Percentiles rank a stretch among this genome's conserved stretches.
Conservation (phyloP, 2,329 filamentous ascomycete species). For the Pseudocercospora vitis region DNA sequence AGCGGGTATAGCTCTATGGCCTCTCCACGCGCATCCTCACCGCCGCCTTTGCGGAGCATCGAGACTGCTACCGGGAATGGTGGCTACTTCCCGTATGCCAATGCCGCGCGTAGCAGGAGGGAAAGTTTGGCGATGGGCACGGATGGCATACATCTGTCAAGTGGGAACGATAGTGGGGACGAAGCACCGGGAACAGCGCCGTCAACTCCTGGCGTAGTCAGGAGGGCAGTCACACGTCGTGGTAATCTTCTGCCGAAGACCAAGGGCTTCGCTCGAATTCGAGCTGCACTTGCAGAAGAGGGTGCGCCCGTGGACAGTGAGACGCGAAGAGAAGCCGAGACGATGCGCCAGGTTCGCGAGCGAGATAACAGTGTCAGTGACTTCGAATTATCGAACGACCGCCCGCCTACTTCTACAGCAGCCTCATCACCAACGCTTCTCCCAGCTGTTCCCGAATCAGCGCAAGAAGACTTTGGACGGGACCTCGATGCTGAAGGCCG, state of each 20-base stretch:
- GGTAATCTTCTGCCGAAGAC: conserved; percentile 94
- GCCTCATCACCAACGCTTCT: conserved; percentile 68
- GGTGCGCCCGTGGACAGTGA: conserved; percentile 84
- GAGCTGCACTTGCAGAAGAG: conserved; percentile 86
- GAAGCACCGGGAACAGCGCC: conserved; percentile 52
- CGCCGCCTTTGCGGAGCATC: conserved; percentile 62
- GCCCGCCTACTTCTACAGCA: conserved; percentile 55
- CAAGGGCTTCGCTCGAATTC: conserved; percentile 90
- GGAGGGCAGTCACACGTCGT: conserved; percentile 77
- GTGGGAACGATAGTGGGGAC: conserved; percentile 77
- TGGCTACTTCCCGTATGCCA: conserved; percentile 34
- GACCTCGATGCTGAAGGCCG: conserved; percentile 48
- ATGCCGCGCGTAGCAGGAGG: conserved; percentile 57
- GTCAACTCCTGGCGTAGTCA: conserved; percentile 70
- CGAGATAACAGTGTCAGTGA: conserved; percentile 61
- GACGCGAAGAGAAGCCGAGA: conserved; percentile 86
- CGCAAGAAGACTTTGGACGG: conserved; percentile 68
- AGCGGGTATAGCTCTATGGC: conserved; percentile 69
- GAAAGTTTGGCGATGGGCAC: conserved; percentile 91
- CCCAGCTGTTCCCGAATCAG: conserved; percentile 58
- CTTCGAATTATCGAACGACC: conserved; percentile 36
- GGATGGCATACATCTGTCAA: conserved; percentile 79
- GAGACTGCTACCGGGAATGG: conserved; percentile 51
- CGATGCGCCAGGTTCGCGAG: conserved; percentile 91
- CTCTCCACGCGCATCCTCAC: conserved; percentile 72